Evolutionary conservation across 1,284 basidiomycete species (phyloP).

Genomic region (Sanguinoderma infundibulare): DNA sequence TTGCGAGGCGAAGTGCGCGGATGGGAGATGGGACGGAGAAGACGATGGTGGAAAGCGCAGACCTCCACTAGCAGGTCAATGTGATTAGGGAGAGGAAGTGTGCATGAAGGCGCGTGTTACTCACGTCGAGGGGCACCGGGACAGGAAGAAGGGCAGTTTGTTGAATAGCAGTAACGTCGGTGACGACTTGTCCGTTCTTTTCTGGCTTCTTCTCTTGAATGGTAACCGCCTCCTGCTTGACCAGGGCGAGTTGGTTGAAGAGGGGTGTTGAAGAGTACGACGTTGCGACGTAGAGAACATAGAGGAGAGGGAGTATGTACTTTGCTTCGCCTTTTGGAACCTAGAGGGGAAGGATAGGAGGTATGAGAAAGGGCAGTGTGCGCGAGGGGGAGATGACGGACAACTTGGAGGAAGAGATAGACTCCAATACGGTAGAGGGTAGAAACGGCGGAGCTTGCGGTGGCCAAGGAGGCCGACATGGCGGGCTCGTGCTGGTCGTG

Average conservation of each 20-base stretch:
- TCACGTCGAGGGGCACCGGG: slow-evolving; percentile 10
- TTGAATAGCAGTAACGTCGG: slow-evolving; percentile 17
- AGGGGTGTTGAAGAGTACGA: slow-evolving; percentile 12
- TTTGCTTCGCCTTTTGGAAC: slow-evolving; percentile 15
- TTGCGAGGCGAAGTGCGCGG: slow-evolving; percentile 40
- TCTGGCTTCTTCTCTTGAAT: slow-evolving; percentile 16
- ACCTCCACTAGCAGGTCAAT: slow-evolving; percentile 15
- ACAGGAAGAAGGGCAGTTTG: slow-evolving; percentile 14
- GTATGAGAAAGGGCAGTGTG: not conserved
- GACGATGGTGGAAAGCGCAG: slow-evolving; percentile 37
- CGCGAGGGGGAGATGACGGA: slow-evolving; percentile 10
- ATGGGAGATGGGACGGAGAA: slow-evolving; percentile 52
- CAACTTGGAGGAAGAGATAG: slow-evolving; percentile 32
- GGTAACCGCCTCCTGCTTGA: slow-evolving; percentile 19
- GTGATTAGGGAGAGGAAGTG: not conserved
- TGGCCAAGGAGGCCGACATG: slow-evolving; percentile 26
- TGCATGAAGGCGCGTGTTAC: not conserved
- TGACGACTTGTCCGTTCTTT: slow-evolving; percentile 15
- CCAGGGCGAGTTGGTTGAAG: slow-evolving; percentile 13
- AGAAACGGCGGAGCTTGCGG: slow-evolving; percentile 27
- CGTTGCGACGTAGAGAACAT: slow-evolving; percentile 14
- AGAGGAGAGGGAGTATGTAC: slow-evolving; percentile 20
- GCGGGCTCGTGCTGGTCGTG: slow-evolving; percentile 8
- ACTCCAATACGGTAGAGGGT: slow-evolving; percentile 29
- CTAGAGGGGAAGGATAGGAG: not conserved